These are phyloP conservation scores for Globisporangium takayamanum DNA, from an alignment of 352 stramenopile species.

Conservation along the genomic window DNA sequence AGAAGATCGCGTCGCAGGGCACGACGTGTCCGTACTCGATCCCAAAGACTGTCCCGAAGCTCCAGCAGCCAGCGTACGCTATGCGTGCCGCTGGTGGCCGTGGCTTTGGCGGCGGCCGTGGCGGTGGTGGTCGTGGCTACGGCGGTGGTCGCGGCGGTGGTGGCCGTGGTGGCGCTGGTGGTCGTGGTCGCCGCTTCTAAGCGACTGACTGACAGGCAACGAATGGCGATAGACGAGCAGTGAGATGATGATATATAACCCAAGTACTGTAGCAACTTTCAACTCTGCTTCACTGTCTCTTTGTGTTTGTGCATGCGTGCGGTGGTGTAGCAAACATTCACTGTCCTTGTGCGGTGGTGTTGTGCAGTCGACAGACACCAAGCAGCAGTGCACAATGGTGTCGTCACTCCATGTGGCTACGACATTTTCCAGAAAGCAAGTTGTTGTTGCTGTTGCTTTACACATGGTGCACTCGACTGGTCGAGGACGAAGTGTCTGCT, in stretches of 20 bases:
- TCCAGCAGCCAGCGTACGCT: slow-evolving; percentile 62
- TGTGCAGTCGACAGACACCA: neutral
- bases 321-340: neutral
- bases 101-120: slow-evolving; percentile 19
- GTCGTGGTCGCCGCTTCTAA: slow-evolving; percentile 4
- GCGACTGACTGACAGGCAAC: neutral
- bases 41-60: slow-evolving; percentile 64
- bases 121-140: slow-evolving; percentile 22
- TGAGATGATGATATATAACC: slow-evolving; percentile 1
- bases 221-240: slow-evolving; percentile 1
- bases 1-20: slow-evolving; percentile 65
- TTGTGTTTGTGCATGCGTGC: neutral
- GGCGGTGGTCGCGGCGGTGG: slow-evolving; percentile 15
- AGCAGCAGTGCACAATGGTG: too few species aligned
- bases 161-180: neutral
- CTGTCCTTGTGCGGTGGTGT: neutral
- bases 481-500: too few species aligned
- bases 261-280: neutral
- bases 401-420: too few species aligned
- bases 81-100: slow-evolving; percentile 35
- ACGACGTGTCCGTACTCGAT: slow-evolving; percentile 71
- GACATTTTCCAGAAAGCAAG: too few species aligned
- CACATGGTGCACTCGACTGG: too few species aligned
- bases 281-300: neutral
- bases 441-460: too few species aligned